Evolutionary conservation across 163 green algal species (phyloP).

Genomic region (Picocystis sp.): DNA sequence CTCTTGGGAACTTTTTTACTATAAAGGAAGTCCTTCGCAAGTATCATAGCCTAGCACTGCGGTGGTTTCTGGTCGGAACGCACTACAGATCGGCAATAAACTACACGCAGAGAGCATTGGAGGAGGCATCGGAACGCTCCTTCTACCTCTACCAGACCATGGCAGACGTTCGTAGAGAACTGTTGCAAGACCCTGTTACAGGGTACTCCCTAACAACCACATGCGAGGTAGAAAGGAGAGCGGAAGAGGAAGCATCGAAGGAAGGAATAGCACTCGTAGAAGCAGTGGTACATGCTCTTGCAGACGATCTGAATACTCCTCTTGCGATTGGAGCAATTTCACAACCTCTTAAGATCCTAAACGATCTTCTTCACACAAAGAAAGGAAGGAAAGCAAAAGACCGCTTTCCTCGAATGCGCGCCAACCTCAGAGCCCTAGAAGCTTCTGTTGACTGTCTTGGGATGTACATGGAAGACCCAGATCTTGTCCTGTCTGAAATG

Average conservation of each 20-base stretch:
- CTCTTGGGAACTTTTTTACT: constrained; percentile 95
- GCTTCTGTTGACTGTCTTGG: neutral
- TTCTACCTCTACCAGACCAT: constrained; percentile 84
- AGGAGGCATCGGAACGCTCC: constrained; percentile 61
- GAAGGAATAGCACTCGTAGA: neutral
- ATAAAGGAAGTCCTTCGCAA: constrained; percentile 63
- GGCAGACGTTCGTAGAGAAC: neutral
- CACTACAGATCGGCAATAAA: constrained; percentile 88
- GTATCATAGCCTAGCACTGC: constrained; percentile 71
- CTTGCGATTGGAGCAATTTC: constrained; percentile 35
- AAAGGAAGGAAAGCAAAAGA: neutral
- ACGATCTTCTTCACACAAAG: constrained; percentile 84
- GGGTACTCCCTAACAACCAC: neutral
- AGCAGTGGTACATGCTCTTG: constrained; percentile 20
- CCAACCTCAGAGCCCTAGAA: neutral
- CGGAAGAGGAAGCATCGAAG: neutral
- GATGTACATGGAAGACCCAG: constrained; percentile 9
- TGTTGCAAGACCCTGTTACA: neutral
- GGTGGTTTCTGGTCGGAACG: constrained; percentile 77
- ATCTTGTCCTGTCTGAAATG: constrained; percentile 36
- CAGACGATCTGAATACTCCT: constrained; percentile 72
- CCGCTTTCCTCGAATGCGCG: neutral
- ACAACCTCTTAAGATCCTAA: constrained; percentile 58
- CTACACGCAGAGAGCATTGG: constrained; percentile 58
- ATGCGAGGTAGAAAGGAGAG: neutral